Evolutionary conservation across 1,139 yeast genomes (phyloP).

Genomic region (Saccharomyces hybrid): DNA sequence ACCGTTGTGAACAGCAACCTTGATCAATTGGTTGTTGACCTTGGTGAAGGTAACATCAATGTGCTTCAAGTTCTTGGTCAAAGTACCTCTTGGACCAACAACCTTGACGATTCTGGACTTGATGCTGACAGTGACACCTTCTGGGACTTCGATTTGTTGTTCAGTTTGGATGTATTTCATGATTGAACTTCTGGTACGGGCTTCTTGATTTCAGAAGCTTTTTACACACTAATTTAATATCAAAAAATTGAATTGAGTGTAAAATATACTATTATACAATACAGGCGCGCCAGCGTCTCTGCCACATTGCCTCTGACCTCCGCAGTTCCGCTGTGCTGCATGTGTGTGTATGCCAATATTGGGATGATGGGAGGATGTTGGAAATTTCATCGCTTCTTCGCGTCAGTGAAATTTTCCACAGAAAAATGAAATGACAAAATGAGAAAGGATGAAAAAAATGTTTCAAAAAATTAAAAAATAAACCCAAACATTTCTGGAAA

Average conservation of each 20-base stretch:
- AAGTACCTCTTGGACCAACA: conserved; percentile 97
- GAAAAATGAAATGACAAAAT: conserved; percentile 1
- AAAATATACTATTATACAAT: background rate
- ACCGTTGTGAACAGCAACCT: conserved; percentile 94
- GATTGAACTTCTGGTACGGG: conserved; percentile 12
- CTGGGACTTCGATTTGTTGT: conserved; percentile 87
- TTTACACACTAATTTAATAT: background rate
- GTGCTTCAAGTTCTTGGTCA: conserved; percentile 88
- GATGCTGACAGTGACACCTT: conserved; percentile 85
- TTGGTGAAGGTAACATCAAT: conserved; percentile 87
- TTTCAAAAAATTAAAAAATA: background rate
- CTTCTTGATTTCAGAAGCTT: background rate
- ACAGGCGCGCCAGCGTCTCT: background rate
- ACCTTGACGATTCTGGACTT: conserved; percentile 88
- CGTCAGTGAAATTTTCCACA: conserved; percentile 2
- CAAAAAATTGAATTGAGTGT: background rate
- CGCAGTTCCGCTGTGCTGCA: conserved; percentile 65
- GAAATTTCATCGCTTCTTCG: background rate
- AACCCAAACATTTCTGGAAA: background rate
- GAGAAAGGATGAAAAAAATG: background rate
- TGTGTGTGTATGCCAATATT: conserved; percentile 5
- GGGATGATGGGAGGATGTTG: background rate
- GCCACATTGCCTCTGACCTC: conserved; percentile 42
- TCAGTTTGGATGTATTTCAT: conserved; percentile 96
- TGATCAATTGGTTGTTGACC: conserved; percentile 63